These are phyloP conservation scores for Ophiostoma montium DNA, from an alignment of 2,329 filamentous ascomycete species.

Conservation along the genomic window DNA sequence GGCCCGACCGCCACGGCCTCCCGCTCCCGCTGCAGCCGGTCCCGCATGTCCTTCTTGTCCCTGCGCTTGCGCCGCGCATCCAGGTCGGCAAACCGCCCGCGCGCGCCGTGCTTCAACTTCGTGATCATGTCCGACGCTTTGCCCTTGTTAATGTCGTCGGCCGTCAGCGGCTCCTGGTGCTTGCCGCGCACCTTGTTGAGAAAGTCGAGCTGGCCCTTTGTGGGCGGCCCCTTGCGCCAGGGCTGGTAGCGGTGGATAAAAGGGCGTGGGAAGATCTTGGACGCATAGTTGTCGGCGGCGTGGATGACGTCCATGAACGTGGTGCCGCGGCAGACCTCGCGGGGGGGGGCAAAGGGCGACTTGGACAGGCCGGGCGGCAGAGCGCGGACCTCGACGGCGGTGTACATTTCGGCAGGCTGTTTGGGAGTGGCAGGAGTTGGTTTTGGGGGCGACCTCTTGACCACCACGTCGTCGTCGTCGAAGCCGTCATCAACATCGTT, in stretches of 20 bases:
- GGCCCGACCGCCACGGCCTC: slow-evolving; percentile 43
- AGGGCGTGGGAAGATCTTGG: slow-evolving; percentile 46
- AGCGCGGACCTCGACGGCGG: slow-evolving; percentile 34
- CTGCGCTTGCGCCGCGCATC: slow-evolving; percentile 33
- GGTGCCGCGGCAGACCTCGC: slow-evolving; percentile 48
- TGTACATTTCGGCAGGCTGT: slow-evolving; percentile 20
- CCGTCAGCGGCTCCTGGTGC: slow-evolving; percentile 35
- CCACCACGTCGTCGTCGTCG: slow-evolving; percentile 13
- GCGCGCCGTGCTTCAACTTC: slow-evolving; percentile 73
- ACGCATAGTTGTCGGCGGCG: slow-evolving; percentile 70
- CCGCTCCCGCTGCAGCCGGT: slow-evolving; percentile 26
- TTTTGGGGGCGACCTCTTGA: background rate
- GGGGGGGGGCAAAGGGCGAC: slow-evolving; percentile 53
- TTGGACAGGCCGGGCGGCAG: slow-evolving; percentile 28
- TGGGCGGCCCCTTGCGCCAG: slow-evolving; percentile 59
- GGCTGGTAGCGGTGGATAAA: slow-evolving; percentile 51
- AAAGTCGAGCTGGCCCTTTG: slow-evolving; percentile 50
- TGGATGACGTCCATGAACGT: slow-evolving; percentile 66
- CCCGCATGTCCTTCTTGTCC: slow-evolving; percentile 20
- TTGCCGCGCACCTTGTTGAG: slow-evolving; percentile 50
- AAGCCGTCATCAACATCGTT: slow-evolving; percentile 16
- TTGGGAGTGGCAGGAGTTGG: background rate
- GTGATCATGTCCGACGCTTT: slow-evolving; percentile 83
- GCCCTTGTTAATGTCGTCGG: slow-evolving; percentile 56
- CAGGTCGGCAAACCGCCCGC: slow-evolving; percentile 42